Percentiles rank a stretch among this genome's conserved stretches.
Conservation (phyloP, 2,329 filamentous ascomycete species). For the Scedosporium apiospermum region DNA sequence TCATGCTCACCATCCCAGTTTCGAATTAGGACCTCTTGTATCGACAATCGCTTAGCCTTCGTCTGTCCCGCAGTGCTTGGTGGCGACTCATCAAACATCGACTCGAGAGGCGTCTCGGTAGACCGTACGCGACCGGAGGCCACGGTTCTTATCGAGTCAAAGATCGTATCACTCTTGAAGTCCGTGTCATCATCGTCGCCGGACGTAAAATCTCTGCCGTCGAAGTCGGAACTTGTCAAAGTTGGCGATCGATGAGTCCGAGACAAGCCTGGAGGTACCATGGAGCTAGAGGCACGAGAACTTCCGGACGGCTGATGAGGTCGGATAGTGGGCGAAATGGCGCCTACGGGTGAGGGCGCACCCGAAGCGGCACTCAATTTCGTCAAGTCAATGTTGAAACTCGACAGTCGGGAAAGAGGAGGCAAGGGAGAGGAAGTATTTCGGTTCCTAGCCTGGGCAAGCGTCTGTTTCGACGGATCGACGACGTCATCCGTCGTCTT, state of each 20-base stretch:
- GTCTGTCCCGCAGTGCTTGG: slow-evolving; percentile 44
- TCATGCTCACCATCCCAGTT: slow-evolving; percentile 42
- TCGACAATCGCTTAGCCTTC: slow-evolving; percentile 46
- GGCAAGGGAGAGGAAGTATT: slow-evolving; percentile 47
- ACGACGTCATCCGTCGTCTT: slow-evolving; percentile 11
- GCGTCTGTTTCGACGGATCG: slow-evolving; percentile 13
- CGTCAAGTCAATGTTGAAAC: slow-evolving; percentile 43
- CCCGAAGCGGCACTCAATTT: slow-evolving; percentile 22
- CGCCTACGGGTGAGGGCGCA: slow-evolving; percentile 11
- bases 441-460: slow-evolving; percentile 20
- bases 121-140: slow-evolving; percentile 58
- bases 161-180: slow-evolving; percentile 66
- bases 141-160: slow-evolving; percentile 65
- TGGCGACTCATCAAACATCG: slow-evolving; percentile 73
- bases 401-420: slow-evolving; percentile 42
- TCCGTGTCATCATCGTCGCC: slow-evolving; percentile 72
- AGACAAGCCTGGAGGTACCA: slow-evolving; percentile 25
- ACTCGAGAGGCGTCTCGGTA: slow-evolving; percentile 63
- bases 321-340: slow-evolving; percentile 21
- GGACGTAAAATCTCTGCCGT: slow-evolving; percentile 53
- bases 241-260: slow-evolving; percentile 39
- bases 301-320: slow-evolving; percentile 33
- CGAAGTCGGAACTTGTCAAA: slow-evolving; percentile 60
- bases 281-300: slow-evolving; percentile 28
- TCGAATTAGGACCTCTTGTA: slow-evolving; percentile 48